These are phyloP conservation scores for Jackrogersella multiformis DNA, from an alignment of 495 filamentous ascomycete genomes.

Conservation along the genomic window DNA sequence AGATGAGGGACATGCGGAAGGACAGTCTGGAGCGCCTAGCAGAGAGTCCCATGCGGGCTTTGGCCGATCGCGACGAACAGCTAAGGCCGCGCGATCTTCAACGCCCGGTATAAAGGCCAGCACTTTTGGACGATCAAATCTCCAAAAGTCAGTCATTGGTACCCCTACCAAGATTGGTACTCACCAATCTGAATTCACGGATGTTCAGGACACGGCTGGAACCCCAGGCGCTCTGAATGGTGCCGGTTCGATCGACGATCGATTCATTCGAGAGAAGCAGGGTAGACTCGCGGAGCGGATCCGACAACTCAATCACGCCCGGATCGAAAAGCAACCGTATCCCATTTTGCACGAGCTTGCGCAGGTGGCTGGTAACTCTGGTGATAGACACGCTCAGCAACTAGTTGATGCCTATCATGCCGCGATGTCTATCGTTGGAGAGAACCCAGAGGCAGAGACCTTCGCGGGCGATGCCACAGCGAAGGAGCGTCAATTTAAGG, in stretches of 20 bases:
- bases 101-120: constrained; percentile 60
- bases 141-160: constrained; percentile 86
- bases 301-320: constrained; percentile 74
- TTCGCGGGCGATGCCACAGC: constrained; percentile 63
- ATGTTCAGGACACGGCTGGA: constrained; percentile 67
- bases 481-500: constrained; percentile 78
- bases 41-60: constrained; percentile 60
- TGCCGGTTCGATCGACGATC: constrained; percentile 67
- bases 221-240: constrained; percentile 47
- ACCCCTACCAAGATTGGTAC: constrained; percentile 68
- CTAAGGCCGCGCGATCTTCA: constrained; percentile 48
- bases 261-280: constrained; percentile 82
- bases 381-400: constrained; percentile 71
- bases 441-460: constrained; percentile 64
- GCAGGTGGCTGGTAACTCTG: constrained; percentile 71
- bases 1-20: constrained; percentile 57
- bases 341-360: constrained; percentile 78
- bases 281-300: constrained; percentile 78
- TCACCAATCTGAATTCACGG: constrained; percentile 69
- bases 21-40: constrained; percentile 64
- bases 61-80: constrained; percentile 63
- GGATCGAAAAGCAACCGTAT: constrained; percentile 70
- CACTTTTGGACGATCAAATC: constrained; percentile 74
- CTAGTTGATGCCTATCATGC: constrained; percentile 81
- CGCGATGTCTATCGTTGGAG: constrained; percentile 75